Percentiles rank a stretch among this genome's conserved stretches.
Conservation (phyloP, 139 green algal species). For the Chlamydomonas sphaeroides region DNA sequence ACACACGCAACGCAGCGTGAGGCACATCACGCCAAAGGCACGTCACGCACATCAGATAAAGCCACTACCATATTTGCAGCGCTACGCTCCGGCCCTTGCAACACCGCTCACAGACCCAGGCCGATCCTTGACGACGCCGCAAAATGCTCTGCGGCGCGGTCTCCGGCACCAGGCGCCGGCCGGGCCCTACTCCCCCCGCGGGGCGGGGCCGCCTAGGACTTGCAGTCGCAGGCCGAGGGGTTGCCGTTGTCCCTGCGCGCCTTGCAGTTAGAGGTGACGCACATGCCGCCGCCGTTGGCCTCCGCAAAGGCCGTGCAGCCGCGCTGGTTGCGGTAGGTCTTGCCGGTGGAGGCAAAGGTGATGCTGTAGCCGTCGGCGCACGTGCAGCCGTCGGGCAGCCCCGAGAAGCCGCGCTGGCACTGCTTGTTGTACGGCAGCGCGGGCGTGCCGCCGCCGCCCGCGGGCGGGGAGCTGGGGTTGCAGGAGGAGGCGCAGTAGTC, state of each 20-base stretch:
- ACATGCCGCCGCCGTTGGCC: conserved; percentile 13
- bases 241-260: not conserved
- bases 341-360: not conserved
- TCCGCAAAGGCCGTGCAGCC: not conserved
- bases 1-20: no score
- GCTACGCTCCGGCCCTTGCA: no score
- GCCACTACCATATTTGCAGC: no score
- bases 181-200: no score
- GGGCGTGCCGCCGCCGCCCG: not conserved
- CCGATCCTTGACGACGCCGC: no score
- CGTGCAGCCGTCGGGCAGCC: not conserved
- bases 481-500: conserved; percentile 11
- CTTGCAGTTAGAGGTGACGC: not conserved
- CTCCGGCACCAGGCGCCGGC: no score
- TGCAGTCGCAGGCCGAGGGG: not conserved
- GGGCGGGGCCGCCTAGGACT: no score
- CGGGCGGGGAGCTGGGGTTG: not conserved
- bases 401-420: not conserved
- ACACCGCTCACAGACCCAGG: no score
- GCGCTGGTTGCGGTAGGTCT: not conserved
- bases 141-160: no score
- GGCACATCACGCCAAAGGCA: no score
- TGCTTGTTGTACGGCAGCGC: not conserved
- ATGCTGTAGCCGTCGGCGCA: not conserved
- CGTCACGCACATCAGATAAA: no score